These are phyloP conservation scores for Neofusicoccum sp. DNA, from an alignment of 2,329 filamentous ascomycete genomes.

Conservation along the genomic window DNA sequence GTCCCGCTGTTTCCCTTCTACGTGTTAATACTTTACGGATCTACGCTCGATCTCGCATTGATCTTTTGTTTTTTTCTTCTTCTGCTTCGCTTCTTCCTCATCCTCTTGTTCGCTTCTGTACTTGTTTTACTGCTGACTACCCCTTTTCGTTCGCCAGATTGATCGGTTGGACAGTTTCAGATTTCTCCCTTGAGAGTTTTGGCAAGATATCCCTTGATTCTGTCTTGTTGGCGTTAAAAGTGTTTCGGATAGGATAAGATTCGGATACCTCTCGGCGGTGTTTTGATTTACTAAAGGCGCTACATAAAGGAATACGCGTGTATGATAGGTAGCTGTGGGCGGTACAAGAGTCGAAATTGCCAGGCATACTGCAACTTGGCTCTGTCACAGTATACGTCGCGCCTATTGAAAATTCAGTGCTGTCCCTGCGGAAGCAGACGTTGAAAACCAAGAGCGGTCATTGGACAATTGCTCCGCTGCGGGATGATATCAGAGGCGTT, in stretches of 20 bases:
- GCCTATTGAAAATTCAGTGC: background rate
- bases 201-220: constrained; percentile 8
- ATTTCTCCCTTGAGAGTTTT: background rate
- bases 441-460: background rate
- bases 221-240: background rate
- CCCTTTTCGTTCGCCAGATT: background rate
- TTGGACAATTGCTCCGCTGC: background rate
- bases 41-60: background rate
- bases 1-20: constrained; percentile 1
- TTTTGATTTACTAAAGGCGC: constrained; percentile 1
- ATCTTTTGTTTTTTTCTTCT: background rate
- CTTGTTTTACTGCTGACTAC: background rate
- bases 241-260: background rate
- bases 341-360: constrained; percentile 2
- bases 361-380: background rate
- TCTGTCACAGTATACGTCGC: background rate
- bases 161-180: background rate
- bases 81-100: background rate
- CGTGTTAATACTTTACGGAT: constrained; percentile 5
- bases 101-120: background rate
- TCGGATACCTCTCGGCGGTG: constrained; percentile 8
- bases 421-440: too few relatives aligned
- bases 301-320: constrained; percentile 1
- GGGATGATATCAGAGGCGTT: constrained; percentile 17
- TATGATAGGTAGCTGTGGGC: constrained; percentile 3